Evolutionary conservation across 2,329 filamentous ascomycete genomes (phyloP).

Genomic region (Truncatella angustata): DNA sequence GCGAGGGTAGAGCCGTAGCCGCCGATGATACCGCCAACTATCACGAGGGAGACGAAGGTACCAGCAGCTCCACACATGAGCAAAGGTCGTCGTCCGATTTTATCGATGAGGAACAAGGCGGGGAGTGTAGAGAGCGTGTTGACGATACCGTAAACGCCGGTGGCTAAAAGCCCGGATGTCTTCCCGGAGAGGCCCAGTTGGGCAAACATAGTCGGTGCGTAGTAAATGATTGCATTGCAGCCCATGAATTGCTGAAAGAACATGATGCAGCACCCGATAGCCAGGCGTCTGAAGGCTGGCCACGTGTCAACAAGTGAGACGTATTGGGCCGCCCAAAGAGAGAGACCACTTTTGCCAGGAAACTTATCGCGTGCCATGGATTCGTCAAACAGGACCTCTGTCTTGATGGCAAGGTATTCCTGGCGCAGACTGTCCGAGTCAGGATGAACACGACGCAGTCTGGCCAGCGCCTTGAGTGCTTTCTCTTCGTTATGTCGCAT

Average conservation of each 20-base stretch:
- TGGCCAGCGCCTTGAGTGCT: constrained; percentile 28
- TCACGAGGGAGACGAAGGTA: constrained; percentile 36
- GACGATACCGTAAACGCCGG: constrained; percentile 56
- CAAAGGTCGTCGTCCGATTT: constrained; percentile 43
- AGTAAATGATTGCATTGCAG: constrained; percentile 43
- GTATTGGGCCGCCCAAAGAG: constrained; percentile 31
- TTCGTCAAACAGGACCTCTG: constrained; percentile 35
- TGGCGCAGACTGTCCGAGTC: constrained; percentile 26
- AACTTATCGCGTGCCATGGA: constrained; percentile 24
- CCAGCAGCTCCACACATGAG: constrained; percentile 36
- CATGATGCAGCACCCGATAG: constrained; percentile 55
- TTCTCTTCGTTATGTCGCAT: constrained; percentile 29
- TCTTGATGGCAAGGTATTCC: constrained; percentile 36
- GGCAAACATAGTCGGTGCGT: constrained; percentile 43
- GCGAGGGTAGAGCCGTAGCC: constrained; percentile 44
- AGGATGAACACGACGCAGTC: constrained; percentile 30
- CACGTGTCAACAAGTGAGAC: constrained; percentile 26
- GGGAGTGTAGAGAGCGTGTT: constrained; percentile 46
- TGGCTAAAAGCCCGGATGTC: constrained; percentile 48
- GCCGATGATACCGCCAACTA: constrained; percentile 45
- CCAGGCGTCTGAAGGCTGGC: constrained; percentile 39
- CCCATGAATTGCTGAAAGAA: constrained; percentile 53
- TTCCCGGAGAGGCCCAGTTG: constrained; percentile 41
- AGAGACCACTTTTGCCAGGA: constrained; percentile 27
- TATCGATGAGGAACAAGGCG: constrained; percentile 40